Conservation (phyloP, 2,329 filamentous ascomycete species). For the Piedraia hortae region DNA sequence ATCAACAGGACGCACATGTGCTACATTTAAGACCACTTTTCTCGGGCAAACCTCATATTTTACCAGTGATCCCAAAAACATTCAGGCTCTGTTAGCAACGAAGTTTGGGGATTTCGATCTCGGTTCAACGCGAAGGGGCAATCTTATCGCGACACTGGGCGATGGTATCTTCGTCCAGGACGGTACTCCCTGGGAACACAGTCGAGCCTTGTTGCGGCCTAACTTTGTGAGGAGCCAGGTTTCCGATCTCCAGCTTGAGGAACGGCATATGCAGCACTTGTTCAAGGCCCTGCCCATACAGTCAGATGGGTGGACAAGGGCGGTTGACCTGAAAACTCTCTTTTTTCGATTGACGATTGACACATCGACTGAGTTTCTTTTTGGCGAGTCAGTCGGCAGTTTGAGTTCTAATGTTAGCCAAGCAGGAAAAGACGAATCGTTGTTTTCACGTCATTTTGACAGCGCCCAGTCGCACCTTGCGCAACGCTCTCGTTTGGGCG, state of each 20-base stretch:
- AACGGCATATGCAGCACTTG: conserved; percentile 12
- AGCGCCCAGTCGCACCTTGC: conserved; percentile 15
- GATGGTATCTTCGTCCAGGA: conserved; percentile 13
- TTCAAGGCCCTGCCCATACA: conserved; percentile 7
- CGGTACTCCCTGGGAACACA: conserved; percentile 13
- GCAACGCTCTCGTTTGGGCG: conserved; percentile 10
- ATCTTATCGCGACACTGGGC: conserved; percentile 10
- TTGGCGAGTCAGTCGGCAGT: conserved; percentile 15
- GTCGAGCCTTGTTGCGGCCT: conserved; percentile 13
- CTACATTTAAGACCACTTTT: conserved; percentile 7
- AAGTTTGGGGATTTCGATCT: conserved; percentile 11
- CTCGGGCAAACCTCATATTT: conserved; percentile 6
- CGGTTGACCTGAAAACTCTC: conserved; percentile 11
- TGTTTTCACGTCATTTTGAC: conserved; percentile 19
- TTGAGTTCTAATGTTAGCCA: conserved; percentile 1
- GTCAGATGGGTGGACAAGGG: conserved; percentile 10
- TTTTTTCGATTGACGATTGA: conserved; percentile 23
- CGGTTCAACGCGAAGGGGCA: conserved; percentile 7
- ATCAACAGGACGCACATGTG: conserved; percentile 6
- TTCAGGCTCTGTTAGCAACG: conserved; percentile 12
- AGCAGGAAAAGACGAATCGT: conserved; percentile 7
- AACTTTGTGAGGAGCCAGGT: conserved; percentile 15
- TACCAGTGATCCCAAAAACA: conserved; percentile 16
- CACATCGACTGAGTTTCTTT: conserved; percentile 21
- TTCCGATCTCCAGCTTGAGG: conserved; percentile 12